Base-by-base conservation (phyloP, 1,139 yeast genomes). In the Debaryomyces coudertii region DNA sequence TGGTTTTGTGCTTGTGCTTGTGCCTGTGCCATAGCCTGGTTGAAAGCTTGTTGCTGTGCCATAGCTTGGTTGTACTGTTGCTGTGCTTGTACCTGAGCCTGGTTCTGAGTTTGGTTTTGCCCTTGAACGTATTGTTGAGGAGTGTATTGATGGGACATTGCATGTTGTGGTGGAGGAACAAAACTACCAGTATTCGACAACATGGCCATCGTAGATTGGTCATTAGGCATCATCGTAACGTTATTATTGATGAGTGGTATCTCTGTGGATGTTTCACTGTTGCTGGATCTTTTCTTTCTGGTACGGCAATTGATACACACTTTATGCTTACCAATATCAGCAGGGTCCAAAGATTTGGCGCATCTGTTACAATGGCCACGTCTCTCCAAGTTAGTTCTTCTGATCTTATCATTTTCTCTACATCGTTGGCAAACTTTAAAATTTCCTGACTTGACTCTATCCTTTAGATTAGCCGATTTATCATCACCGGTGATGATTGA, bases 391-490 rank as follows among this genome's bases (percentile, higher is more conserved):
- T 76, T 76, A 29, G 78, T 69, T 48, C 88, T 62, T 51, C 88
- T 68, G 41, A 77, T 66, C 56, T 79, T 80, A 56, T 83, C 88
- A 53, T 80, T 82, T 45, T 74, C 79, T 48, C 88, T 70, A 60
- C 89, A 83, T 52, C 87, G 67, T 49, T 73, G 71, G 57, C 89
- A 83, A 8, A 83, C 88, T 57, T 82, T 82, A 60, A 68, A 83
- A 44, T 68, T 69, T 5, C 74, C 71, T 16, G 50, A 41, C 50
- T 60, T 53, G 50, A 62, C 40, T 9, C 37, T 34, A 8, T 50
- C 56, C 14, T 44, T 43, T 12, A 49, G 45, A 36, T 56, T 53
- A 31, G 39, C 53, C 43, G 48, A 42, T 20, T 51, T 53, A 33
- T 56, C 65, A 30, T 60, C 63, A 25, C 58, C 60, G 9, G 65